Conservation (phyloP, 179 eudicot species). For the Beta corolliflora region DNA sequence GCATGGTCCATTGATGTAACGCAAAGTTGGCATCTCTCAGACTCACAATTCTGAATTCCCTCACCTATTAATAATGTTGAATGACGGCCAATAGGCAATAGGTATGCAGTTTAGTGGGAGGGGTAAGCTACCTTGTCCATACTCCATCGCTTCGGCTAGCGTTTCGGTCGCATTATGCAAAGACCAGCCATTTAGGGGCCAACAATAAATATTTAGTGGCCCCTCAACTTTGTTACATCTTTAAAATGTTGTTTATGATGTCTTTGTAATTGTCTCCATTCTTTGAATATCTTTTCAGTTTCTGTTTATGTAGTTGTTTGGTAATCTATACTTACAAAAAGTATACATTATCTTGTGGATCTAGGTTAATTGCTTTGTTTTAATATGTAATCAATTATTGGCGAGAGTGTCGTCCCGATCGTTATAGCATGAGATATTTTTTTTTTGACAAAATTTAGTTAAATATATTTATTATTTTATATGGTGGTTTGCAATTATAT, state of each 20-base stretch:
- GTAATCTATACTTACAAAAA: too few relatives aligned
- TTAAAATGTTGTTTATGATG: background rate
- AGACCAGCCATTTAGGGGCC: background rate
- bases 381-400: too few relatives aligned
- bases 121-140: background rate
- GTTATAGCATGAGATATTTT: too few relatives aligned
- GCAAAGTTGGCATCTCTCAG: conserved; percentile 14
- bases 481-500: too few relatives aligned
- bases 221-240: background rate
- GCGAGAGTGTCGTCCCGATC: too few relatives aligned
- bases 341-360: too few relatives aligned
- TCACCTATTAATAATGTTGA: background rate
- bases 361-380: too few relatives aligned
- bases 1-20: background rate
- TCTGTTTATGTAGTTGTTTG: too few relatives aligned
- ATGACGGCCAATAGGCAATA: background rate
- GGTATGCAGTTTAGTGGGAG: background rate
- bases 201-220: background rate
- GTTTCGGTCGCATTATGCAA: background rate
- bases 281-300: too few relatives aligned
- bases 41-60: background rate
- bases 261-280: too few relatives aligned
- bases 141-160: background rate
- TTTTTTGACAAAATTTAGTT: too few relatives aligned
- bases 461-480: too few relatives aligned